Percentiles rank a stretch among this genome's conserved stretches.
phyloP scores from a whole-genome alignment of 2,329 filamentous ascomycete species.

The Metarhizium guizhouense region DNA sequence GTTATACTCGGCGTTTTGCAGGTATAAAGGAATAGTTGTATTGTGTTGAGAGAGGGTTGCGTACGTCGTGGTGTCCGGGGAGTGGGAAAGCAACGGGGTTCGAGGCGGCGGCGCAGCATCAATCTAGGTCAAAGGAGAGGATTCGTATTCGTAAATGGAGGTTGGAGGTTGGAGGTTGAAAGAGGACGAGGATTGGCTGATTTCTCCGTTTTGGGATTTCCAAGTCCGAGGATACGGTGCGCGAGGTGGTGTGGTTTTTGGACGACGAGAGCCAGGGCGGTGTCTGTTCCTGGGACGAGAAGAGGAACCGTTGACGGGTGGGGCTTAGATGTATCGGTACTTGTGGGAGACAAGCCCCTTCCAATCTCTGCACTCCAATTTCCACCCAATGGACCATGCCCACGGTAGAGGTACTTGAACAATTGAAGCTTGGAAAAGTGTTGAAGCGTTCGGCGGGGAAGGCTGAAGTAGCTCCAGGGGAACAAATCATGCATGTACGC shows the following conservation, averaged over 20 bases:
- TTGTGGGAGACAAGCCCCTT: too few relatives aligned
- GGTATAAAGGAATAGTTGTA: background rate
- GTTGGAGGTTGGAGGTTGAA: background rate
- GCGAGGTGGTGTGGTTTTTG: background rate
- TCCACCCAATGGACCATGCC: too few relatives aligned
- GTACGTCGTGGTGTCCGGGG: too few relatives aligned
- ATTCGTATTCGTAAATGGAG: background rate
- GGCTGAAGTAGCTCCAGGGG: background rate
- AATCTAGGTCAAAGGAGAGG: background rate
- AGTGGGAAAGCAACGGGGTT: background rate
- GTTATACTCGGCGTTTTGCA: background rate
- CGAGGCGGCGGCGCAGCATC: background rate
- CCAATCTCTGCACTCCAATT: too few relatives aligned
- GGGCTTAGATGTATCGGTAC: too few relatives aligned
- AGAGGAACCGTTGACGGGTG: too few relatives aligned
- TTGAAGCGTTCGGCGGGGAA: background rate
- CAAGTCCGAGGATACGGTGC: background rate
- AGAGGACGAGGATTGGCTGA: background rate
- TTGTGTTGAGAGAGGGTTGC: background rate
- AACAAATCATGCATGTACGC: too few relatives aligned
- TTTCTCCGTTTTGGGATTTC: background rate
- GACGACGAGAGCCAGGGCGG: too few relatives aligned
- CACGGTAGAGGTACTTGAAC: too few relatives aligned
- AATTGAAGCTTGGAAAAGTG: too few relatives aligned
- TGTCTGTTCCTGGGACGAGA: too few relatives aligned